Evolutionary conservation across 2,329 filamentous ascomycete species (phyloP), one percentile per base, ranked within the genome.

Genomic region (Colletotrichum spinosum): DNA sequence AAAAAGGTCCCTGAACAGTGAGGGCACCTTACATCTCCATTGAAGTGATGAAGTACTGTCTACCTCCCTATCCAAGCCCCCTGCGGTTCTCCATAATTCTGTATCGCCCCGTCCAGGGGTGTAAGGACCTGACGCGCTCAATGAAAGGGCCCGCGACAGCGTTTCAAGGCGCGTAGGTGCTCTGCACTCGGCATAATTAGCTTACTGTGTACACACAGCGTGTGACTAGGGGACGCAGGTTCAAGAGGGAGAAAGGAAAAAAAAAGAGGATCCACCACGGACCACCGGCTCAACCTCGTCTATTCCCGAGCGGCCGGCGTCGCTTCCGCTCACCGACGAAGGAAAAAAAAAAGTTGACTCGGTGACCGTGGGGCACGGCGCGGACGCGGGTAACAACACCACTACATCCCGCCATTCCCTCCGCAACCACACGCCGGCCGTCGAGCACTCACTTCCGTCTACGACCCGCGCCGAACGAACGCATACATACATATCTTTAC

Each of bases 281-380:
- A 39, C 41, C 58, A 51, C 64, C 44, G 64, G 64, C 54, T 65
- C 41, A 67, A 67, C 54, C 64, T 65, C 64, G 60, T 65, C 55
- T 55, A 60, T 65, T 65, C 64, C 64, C 64, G 64, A 67, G 54
- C 50, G 54, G 60, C 53, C 54, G 60, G 64, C 42, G 63, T 63
- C 60, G 62, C 62, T 52, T 50, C 38, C 62, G 48, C 49, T 49
- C 59, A 65, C 49, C n/a, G 58, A 51, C 46, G 54, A 46, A 46
- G 45, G 50, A 48, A 55, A 61, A 52, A 48, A 53, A 65, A 57
- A 67, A 65, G 65, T 11, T 44, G 41, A 25, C 33, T 57, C 60
- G 49, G 60, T 51, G 52, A 55, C 55, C 54, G 64, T 67, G 60
- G 64, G 60, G 64, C 33, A 35, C 52, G 62, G 48, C 56, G 61